Conservation (phyloP, 1,284 basidiomycete genomes). For the Boletus subluridellus region DNA sequence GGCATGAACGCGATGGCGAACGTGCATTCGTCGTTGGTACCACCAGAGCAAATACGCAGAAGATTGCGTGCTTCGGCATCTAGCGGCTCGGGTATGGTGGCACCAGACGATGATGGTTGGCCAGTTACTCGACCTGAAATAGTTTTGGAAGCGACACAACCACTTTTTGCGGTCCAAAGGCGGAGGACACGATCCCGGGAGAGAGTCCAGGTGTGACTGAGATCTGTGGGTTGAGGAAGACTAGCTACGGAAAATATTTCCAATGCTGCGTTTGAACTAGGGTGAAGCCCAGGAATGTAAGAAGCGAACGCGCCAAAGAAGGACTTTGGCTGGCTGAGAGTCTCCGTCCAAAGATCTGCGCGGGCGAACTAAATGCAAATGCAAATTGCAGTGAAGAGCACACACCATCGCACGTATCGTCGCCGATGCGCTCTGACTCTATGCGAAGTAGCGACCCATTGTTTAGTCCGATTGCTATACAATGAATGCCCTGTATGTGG, state of each 20-base stretch:
- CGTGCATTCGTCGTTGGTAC: slow-evolving; percentile 42
- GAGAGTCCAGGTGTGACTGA: slow-evolving; percentile 74
- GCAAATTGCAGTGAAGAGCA: slow-evolving; percentile 6
- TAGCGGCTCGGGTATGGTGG: slow-evolving; percentile 46
- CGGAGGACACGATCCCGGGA: slow-evolving; percentile 85
- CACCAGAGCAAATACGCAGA: slow-evolving; percentile 52
- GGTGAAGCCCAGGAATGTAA: slow-evolving; percentile 55
- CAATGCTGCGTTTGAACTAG: slow-evolving; percentile 43
- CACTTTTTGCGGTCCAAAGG: slow-evolving; percentile 73
- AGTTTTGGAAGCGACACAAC: slow-evolving; percentile 60
- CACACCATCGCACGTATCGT: slow-evolving; percentile 55
- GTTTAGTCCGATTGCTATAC: slow-evolving; percentile 60
- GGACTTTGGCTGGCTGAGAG: slow-evolving; percentile 55
- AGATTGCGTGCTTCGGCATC: slow-evolving; percentile 59
- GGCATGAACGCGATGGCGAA: slow-evolving; percentile 64
- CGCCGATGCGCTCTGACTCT: slow-evolving; percentile 55
- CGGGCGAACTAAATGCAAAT: slow-evolving; percentile 6
- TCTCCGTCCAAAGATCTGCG: slow-evolving; percentile 67
- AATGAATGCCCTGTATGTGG: slow-evolving; percentile 67
- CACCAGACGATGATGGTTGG: slow-evolving; percentile 26
- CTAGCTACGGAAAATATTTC: slow-evolving; percentile 67
- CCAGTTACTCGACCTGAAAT: slow-evolving; percentile 35
- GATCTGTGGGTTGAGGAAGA: slow-evolving; percentile 67
- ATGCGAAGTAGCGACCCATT: slow-evolving; percentile 73
- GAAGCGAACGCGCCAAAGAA: slow-evolving; percentile 65